Conservation (phyloP, 2,329 filamentous ascomycete species). For the Aspergillus eucalypticola region DNA sequence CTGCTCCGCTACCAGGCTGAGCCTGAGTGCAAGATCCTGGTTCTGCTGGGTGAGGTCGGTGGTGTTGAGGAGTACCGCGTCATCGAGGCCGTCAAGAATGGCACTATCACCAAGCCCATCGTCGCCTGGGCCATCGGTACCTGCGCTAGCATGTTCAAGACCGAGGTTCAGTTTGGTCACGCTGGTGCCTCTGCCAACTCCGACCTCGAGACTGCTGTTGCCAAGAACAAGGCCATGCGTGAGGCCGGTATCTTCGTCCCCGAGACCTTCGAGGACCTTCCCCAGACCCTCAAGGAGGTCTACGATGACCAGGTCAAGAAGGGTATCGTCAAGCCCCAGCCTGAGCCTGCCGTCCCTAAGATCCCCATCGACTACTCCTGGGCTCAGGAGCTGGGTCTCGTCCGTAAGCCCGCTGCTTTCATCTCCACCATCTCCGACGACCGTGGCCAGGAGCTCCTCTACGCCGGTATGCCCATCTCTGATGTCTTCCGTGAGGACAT, state of each 20-base stretch:
- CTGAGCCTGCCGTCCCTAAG: constrained; percentile 94
- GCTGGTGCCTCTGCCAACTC: constrained; percentile 99
- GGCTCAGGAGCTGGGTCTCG: constrained; percentile 98
- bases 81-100: constrained; percentile 94
- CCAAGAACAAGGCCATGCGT: constrained; percentile 96
- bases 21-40: constrained; percentile 94
- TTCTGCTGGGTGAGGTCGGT: constrained; percentile 96
- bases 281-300: constrained; percentile 70
- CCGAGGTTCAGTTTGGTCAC: constrained; percentile 98
- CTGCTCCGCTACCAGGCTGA: constrained; percentile 94
- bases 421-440: constrained; percentile 99
- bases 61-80: constrained; percentile 99
- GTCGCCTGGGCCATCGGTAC: constrained; percentile 99
- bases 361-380: constrained; percentile 99
- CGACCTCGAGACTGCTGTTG: constrained; percentile 92
- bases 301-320: constrained; percentile 86
- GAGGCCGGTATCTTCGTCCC: constrained; percentile 94
- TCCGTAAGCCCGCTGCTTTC: constrained; percentile 99
- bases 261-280: constrained; percentile 95
- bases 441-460: constrained; percentile 98
- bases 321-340: constrained; percentile 79
- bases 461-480: constrained; percentile 99
- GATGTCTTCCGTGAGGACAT: constrained; percentile 99
- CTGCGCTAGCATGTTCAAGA: constrained; percentile 99
- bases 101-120: constrained; percentile 95